Percentiles rank a stretch among this genome's conserved stretches.
These are phyloP conservation scores for Botryotinia narcissicola DNA, from an alignment of 2,329 filamentous ascomycete genomes.

Conservation along the genomic window DNA sequence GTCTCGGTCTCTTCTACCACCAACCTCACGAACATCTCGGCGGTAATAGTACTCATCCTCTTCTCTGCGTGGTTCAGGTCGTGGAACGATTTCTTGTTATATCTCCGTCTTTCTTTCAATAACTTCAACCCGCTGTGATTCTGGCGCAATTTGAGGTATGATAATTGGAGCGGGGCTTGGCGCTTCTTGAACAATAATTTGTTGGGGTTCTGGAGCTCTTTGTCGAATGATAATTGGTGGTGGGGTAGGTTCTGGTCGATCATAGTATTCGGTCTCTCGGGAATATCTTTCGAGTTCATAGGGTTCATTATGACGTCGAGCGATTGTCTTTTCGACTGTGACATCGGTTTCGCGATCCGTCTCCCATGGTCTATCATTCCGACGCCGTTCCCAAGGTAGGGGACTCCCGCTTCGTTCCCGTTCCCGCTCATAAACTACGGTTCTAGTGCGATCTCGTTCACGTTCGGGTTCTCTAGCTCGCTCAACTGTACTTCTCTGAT, in stretches of 20 bases:
- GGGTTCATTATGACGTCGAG: slow-evolving; percentile 35
- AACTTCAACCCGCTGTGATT: slow-evolving; percentile 32
- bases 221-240: slow-evolving; percentile 57
- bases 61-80: slow-evolving; percentile 32
- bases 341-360: slow-evolving; percentile 28
- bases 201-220: slow-evolving; percentile 53
- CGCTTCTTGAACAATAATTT: slow-evolving; percentile 60
- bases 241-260: slow-evolving; percentile 49
- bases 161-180: slow-evolving; percentile 52
- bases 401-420: slow-evolving; percentile 29
- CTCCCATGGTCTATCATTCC: slow-evolving; percentile 31
- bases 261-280: slow-evolving; percentile 62
- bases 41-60: slow-evolving; percentile 41
- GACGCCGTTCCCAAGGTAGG: slow-evolving; percentile 38
- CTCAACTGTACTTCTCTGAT: slow-evolving; percentile 29
- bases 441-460: slow-evolving; percentile 36
- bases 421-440: slow-evolving; percentile 42
- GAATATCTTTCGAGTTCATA: slow-evolving; percentile 57
- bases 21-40: slow-evolving; percentile 37
- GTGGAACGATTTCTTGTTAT: slow-evolving; percentile 26
- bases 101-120: slow-evolving; percentile 31
- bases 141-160: slow-evolving; percentile 32
- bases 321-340: slow-evolving; percentile 27
- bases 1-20: slow-evolving; percentile 29
- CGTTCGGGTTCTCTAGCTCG: slow-evolving; percentile 40